Conservation (phyloP, 2,329 filamentous ascomycete species). For the Pyrenophora tritici-repentis region DNA sequence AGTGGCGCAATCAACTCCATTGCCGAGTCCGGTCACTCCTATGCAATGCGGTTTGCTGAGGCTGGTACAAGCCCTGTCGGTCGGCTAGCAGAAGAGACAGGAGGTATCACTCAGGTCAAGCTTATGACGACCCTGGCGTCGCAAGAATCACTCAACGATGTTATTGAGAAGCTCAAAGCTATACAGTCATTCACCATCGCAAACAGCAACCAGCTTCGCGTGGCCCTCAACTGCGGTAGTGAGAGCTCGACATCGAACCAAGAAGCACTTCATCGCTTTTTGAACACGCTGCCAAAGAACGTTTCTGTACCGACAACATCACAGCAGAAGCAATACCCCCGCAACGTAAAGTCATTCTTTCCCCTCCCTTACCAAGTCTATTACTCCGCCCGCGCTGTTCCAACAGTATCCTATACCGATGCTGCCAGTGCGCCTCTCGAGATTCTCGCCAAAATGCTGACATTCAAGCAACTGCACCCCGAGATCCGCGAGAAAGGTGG, state of each 20-base stretch:
- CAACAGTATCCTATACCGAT: constrained; percentile 82
- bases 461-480: constrained; percentile 94
- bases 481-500: constrained; percentile 98
- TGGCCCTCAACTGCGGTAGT: constrained; percentile 82
- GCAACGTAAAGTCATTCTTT: constrained; percentile 76
- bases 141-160: constrained; percentile 72
- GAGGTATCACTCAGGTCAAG: constrained; percentile 87
- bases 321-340: constrained; percentile 46
- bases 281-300: constrained; percentile 61
- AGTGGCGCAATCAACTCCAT: constrained; percentile 92
- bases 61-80: constrained; percentile 75
- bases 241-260: constrained; percentile 75
- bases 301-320: constrained; percentile 36
- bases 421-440: constrained; percentile 78
- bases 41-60: constrained; percentile 81
- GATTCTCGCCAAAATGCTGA: constrained; percentile 87
- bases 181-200: constrained; percentile 81
- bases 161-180: constrained; percentile 80
- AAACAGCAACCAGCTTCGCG: constrained; percentile 69
- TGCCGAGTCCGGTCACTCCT: constrained; percentile 86
- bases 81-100: constrained; percentile 79
- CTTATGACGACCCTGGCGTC: constrained; percentile 79
- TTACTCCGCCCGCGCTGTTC: constrained; percentile 81
- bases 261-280: constrained; percentile 70
- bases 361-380: constrained; percentile 96